Percentiles rank a stretch among this genome's conserved stretches.
Evolutionary conservation across 352 stramenopile species (phyloP).

Genomic region (Phytophthora fragariae): DNA sequence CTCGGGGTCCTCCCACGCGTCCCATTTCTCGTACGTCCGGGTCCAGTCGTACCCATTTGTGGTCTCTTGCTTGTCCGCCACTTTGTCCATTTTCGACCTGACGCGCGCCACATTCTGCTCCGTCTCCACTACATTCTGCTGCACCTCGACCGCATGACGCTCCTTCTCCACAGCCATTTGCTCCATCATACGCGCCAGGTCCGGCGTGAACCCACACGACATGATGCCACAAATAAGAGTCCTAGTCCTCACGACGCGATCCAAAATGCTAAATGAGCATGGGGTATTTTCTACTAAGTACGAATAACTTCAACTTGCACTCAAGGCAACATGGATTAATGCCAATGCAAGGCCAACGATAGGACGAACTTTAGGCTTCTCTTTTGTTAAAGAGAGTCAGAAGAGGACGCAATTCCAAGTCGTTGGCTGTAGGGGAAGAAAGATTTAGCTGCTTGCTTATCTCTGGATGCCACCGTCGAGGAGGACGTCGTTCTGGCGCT

Average conservation of each 20-base stretch:
- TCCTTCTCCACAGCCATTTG: conserved; percentile 74
- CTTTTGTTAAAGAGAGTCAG: background rate
- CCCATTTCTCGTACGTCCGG: conserved; percentile 80
- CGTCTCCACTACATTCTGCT: conserved; percentile 43
- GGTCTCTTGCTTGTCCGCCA: conserved; percentile 24
- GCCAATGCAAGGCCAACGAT: background rate
- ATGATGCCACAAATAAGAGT: conserved; percentile 40
- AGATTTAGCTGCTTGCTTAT: background rate
- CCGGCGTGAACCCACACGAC: conserved; percentile 73
- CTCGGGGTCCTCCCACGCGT: conserved; percentile 82
- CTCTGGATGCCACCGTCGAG: conserved; percentile 50
- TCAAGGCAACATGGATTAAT: background rate
- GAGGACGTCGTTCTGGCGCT: conserved; percentile 69
- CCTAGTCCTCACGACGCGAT: background rate
- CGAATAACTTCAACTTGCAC: conserved; percentile 14
- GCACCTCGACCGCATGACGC: conserved; percentile 42
- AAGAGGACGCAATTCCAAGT: conserved; percentile 13
- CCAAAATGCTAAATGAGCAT: background rate
- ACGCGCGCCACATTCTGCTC: conserved; percentile 48
- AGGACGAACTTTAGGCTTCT: conserved; percentile 12
- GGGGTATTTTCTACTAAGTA: conserved; percentile 6
- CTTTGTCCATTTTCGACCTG: conserved; percentile 49
- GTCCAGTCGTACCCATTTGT: conserved; percentile 77
- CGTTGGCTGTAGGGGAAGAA: background rate
- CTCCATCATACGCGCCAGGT: conserved; percentile 74